phyloP scores from a whole-genome alignment of 2,329 filamentous ascomycete genomes.

The Septoria linicola region DNA sequence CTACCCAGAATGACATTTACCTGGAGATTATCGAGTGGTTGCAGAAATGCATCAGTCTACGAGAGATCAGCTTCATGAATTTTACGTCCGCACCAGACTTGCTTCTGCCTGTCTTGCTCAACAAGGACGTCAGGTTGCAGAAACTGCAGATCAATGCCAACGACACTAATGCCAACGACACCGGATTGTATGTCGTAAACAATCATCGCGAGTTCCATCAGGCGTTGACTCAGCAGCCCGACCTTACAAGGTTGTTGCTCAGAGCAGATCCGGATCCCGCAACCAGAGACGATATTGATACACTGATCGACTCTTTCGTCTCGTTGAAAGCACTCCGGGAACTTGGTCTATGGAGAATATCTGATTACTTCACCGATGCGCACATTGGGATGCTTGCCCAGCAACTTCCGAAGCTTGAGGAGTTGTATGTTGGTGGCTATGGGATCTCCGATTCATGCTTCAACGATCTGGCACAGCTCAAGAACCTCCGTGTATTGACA shows the following conservation, averaged over 20 bases:
- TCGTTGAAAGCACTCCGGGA: slow-evolving; percentile 53
- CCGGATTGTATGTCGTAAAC: slow-evolving; percentile 46
- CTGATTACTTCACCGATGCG: slow-evolving; percentile 51
- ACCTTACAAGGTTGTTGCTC: slow-evolving; percentile 49
- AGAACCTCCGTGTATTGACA: slow-evolving; percentile 52
- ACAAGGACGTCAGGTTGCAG: slow-evolving; percentile 49
- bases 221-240: slow-evolving; percentile 52
- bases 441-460: slow-evolving; percentile 54
- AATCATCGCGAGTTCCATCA: slow-evolving; percentile 54
- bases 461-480: slow-evolving; percentile 46
- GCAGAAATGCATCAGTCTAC: slow-evolving; percentile 52
- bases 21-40: slow-evolving; percentile 56
- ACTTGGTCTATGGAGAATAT: slow-evolving; percentile 54
- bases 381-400: slow-evolving; percentile 52
- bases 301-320: slow-evolving; percentile 53
- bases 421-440: slow-evolving; percentile 57
- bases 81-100: slow-evolving; percentile 56
- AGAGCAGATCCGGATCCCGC: slow-evolving; percentile 50
- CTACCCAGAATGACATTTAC: slow-evolving; percentile 54
- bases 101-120: slow-evolving; percentile 50
- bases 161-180: slow-evolving; percentile 43
- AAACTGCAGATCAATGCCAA: slow-evolving; percentile 48
- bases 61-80: slow-evolving; percentile 51
- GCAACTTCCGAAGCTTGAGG: slow-evolving; percentile 52
- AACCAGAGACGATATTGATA: slow-evolving; percentile 48